phyloP scores from a whole-genome alignment of 140 eudicot genomes.

The Ambrosia hybrid region DNA sequence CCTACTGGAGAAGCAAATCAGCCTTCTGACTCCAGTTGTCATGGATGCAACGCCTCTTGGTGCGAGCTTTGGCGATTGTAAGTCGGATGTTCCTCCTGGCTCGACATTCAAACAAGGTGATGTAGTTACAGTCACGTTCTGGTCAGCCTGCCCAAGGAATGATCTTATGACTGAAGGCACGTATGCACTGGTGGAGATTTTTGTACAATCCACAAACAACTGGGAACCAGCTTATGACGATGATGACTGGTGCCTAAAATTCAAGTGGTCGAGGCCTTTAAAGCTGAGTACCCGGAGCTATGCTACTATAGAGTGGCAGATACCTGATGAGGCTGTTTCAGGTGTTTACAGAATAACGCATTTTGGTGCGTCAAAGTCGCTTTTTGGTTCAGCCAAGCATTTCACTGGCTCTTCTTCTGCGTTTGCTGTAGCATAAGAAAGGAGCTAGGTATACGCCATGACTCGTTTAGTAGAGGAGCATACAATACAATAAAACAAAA shows the following conservation, averaged over 20 bases:
- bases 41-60: constrained; percentile 54
- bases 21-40: constrained; percentile 53
- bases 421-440: constrained; percentile 28
- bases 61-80: constrained; percentile 43
- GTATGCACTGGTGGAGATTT: constrained; percentile 50
- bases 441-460: background rate
- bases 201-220: constrained; percentile 19
- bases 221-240: constrained; percentile 58
- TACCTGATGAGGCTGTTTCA: constrained; percentile 39
- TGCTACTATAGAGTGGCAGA: constrained; percentile 56
- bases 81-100: constrained; percentile 36
- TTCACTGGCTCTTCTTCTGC: constrained; percentile 56
- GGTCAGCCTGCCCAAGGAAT: constrained; percentile 67
- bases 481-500: no score
- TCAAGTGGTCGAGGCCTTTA: constrained; percentile 55
- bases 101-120: constrained; percentile 46
- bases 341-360: constrained; percentile 58
- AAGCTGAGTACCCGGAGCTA: constrained; percentile 51
- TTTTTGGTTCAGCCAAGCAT: constrained; percentile 48
- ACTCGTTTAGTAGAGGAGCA: no score
- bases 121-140: constrained; percentile 38
- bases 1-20: constrained; percentile 51
- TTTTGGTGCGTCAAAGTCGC: constrained; percentile 56
- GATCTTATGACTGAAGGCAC: constrained; percentile 66
- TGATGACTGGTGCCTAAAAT: constrained; percentile 53